Evolutionary conservation across 106 monocot species (phyloP).

Genomic region (Acanthochlamys bracteata): DNA sequence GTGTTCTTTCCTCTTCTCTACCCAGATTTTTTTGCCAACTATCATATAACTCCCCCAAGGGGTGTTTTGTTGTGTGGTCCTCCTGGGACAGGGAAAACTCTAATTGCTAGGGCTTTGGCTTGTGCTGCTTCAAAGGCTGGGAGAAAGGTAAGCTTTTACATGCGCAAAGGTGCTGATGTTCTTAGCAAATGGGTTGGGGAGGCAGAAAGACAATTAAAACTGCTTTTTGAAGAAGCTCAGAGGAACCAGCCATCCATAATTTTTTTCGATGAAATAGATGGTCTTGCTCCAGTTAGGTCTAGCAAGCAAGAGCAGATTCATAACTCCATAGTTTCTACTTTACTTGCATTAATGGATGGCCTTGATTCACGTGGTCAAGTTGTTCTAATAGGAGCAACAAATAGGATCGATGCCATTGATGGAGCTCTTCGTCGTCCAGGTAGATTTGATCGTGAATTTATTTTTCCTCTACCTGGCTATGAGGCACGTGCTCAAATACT

Average conservation of each 20-base stretch:
- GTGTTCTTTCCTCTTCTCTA: conserved; percentile 95
- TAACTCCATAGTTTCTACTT: conserved; percentile 95
- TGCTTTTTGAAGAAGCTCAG: conserved; percentile 98
- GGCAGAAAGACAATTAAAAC: conserved; percentile 89
- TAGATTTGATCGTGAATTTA: conserved; percentile 95
- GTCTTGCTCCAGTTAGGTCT: conserved; percentile 95
- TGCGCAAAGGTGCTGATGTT: conserved; percentile 99
- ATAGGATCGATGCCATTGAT: conserved; percentile 98
- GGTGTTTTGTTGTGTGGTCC: conserved; percentile 94
- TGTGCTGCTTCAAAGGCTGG: conserved; percentile 97
- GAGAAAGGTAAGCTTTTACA: conserved; percentile 95
- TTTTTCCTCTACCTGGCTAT: conserved; percentile 84
- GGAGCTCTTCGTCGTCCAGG: conserved; percentile 93
- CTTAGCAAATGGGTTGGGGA: conserved; percentile 99
- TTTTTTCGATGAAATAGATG: conserved; percentile 99
- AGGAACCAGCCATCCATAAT: conserved; percentile 97
- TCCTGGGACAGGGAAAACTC: conserved; percentile 97
- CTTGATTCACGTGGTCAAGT: conserved; percentile 98
- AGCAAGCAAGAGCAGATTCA: conserved; percentile 99
- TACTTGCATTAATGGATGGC: conserved; percentile 99
- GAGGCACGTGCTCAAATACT: conserved; percentile 94
- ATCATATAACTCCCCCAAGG: conserved; percentile 95
- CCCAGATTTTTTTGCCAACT: conserved; percentile 93
- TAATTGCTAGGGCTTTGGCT: conserved; percentile 94
- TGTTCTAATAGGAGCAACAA: conserved; percentile 95